Base-by-base conservation (phyloP, 2,329 filamentous ascomycete species). In the Sporothrix phasma region DNA sequence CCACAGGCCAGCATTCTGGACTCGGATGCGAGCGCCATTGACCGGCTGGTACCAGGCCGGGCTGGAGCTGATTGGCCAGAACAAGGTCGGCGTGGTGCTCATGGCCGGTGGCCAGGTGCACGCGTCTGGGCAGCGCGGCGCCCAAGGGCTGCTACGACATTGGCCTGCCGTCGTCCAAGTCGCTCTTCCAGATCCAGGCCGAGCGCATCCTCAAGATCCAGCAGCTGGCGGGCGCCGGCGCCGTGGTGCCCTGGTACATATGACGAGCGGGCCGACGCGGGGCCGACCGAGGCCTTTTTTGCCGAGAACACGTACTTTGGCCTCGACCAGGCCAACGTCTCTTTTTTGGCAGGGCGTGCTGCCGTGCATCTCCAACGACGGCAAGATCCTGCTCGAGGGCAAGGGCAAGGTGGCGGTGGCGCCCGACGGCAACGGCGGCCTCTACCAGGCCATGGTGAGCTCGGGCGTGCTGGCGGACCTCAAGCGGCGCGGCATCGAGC, bases 121-220 rank as follows among this genome's bases (percentile, higher is more conserved):
- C 94, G 67, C 85, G 94, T 67, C 80, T 99, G 68, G 94, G 94
- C 70, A 97, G 92, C 81, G 94, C 92, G 64, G 93, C 88, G 19
- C 94, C 94, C 69, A 99, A 99, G 81, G 94, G 94, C 64, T 97
- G 93, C 83, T 99, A 90, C 78, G 88, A 99, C 74, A 97, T 99
- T 75, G 92, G 92, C 19, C 84, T 99, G 64, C 91, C 93, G 37
- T 96, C 91, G 70, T 79, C 88, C 74, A 99, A 99, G 81, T 92
- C 92, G 17, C 84, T 99, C 66, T 99, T 99, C 83, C 92, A 97
- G 80, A 89, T 99, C 70, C 94, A 99, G 78, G 94, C 89, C 51
- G 92, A 99, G 84, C 84, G 94, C 63, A 97, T 99, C 73, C 82
- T 82, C 72, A 95, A 92, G 79, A 78, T 96, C 8, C 89, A 97